phyloP scores from a whole-genome alignment of 495 filamentous ascomycete species.

The Aspergillus saccharolyticus region DNA sequence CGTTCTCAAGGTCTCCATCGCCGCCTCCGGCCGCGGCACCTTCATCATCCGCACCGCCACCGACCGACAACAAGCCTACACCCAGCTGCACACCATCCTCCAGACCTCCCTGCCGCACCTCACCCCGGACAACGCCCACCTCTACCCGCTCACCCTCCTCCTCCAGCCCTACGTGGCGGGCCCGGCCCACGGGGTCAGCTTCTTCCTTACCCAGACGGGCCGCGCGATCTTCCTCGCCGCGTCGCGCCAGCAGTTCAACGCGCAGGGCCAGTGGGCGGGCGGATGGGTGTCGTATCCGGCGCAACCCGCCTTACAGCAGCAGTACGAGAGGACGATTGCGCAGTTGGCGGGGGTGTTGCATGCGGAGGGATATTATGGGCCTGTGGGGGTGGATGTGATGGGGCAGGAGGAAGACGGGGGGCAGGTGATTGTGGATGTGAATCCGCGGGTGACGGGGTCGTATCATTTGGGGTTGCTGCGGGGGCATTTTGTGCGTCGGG shows the following conservation, averaged over 20 bases:
- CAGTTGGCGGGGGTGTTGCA: conserved; percentile 1
- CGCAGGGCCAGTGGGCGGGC: conserved; percentile 1
- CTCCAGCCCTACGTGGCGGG: conserved; percentile 5
- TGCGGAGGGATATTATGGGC: conserved; percentile 7
- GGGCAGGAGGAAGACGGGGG: background rate
- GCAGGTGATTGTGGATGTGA: conserved; percentile 9
- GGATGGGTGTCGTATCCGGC: conserved; percentile 3
- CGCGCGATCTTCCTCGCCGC: conserved; percentile 1
- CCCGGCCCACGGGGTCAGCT: background rate
- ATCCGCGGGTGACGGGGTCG: conserved; percentile 11
- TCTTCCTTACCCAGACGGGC: conserved; percentile 9
- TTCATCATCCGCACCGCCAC: conserved; percentile 2
- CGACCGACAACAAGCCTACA: background rate
- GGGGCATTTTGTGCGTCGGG: conserved; percentile 4
- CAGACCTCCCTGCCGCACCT: background rate
- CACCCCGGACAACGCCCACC: background rate
- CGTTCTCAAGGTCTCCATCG: conserved; percentile 6
- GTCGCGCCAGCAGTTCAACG: conserved; percentile 3
- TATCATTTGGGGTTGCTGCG: conserved; percentile 8
- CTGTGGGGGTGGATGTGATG: conserved; percentile 8
- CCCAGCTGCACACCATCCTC: background rate
- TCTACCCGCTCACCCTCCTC: conserved; percentile 5
- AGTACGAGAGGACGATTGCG: background rate
- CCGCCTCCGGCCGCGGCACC: conserved; percentile 6
- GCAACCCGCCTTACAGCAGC: background rate